Base-by-base conservation (phyloP, 2,329 filamentous ascomycete genomes). In the Cytospora paraplurivora region DNA sequence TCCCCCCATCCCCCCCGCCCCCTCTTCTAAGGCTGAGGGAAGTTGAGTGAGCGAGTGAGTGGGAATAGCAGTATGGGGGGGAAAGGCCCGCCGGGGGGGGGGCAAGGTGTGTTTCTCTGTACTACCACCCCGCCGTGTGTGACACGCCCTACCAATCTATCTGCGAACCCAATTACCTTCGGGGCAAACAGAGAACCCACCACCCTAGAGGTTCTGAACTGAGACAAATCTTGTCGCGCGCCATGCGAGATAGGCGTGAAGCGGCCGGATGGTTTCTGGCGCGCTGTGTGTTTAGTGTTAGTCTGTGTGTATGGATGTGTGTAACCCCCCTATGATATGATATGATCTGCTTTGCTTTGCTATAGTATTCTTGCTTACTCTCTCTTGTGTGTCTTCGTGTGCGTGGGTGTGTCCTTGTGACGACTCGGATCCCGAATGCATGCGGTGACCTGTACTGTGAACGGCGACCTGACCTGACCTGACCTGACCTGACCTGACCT, bases 161-260 rank as follows among this genome's bases (percentile, higher is more conserved):
- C 38, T 49, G 56, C 56, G 56, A 63, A 55, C 21, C 56, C 38
- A 59, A 63, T 63, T 56, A 54, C 15, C 41, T 37, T 37, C 15
- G 11, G 50, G 15, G 8, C 19, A 19, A 11, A 27, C 10, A 12
- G n/a, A 13, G 7, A 11, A 47, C 5, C 44, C 8, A 12, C 21
- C 44, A 47, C 41, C 49, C 32, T 13, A 59, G 56, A 58, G 49
- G n/a, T 33, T 47, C 17, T 52, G 50, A 27, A 50, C 50, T 55
- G 56, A 63, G 62, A 63, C 62, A 63, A 35, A 59, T 59, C 41
- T 57, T 53, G 56, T 63, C 19, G 50, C 35, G 32, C 38, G 51
- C 50, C 38, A 59, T 55, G 62, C 62, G 53, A 63, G 56, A 51
- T 38, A 63, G 62, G 56, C 50, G 55, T 41, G 50, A 38, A 55